A percentile compares a stretch with the other conserved stretches of the same genome.
Conservation (phyloP, 805 yeast species). For the Sungouiella blattae region DNA sequence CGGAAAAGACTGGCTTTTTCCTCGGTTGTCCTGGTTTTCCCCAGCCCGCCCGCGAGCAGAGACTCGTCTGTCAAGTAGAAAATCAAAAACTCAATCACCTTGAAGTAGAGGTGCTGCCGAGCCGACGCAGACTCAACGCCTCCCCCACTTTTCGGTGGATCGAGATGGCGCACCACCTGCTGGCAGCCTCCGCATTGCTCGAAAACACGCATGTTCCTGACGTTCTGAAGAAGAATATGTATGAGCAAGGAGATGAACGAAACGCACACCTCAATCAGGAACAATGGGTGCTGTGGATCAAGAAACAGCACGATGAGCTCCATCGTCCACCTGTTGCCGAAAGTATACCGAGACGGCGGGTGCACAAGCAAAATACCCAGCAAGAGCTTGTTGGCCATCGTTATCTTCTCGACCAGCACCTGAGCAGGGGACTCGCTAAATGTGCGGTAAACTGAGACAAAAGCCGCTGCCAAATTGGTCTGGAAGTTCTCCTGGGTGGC, state of each 20-base stretch:
- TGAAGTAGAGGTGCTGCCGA: constrained; percentile 54
- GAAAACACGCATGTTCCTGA: constrained; percentile 54
- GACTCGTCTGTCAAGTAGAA: constrained; percentile 67
- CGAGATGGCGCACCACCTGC: constrained; percentile 41
- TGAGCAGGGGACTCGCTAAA: constrained; percentile 1
- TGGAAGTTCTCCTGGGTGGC: constrained; percentile 51
- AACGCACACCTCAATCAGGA: constrained; percentile 18
- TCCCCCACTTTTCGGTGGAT: constrained; percentile 4
- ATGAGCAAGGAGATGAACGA: constrained; percentile 53
- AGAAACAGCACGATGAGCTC: constrained; percentile 25
- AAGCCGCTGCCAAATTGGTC: constrained; percentile 44
- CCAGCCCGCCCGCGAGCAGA: constrained; percentile 4
- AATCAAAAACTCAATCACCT: constrained; percentile 64
- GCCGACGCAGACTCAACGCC: background rate
- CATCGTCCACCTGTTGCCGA: constrained; percentile 42
- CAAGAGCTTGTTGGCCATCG: constrained; percentile 35
- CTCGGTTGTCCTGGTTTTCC: constrained; percentile 4
- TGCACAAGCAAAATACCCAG: constrained; percentile 64
- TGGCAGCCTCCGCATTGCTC: constrained; percentile 57
- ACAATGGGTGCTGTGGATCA: constrained; percentile 7
- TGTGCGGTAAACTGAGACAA: constrained; percentile 20
- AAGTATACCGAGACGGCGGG: constrained; percentile 48
- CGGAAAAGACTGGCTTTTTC: constrained; percentile 36
- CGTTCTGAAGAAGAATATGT: constrained; percentile 54
- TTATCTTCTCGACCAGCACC: constrained; percentile 7